These are phyloP conservation scores for Sphagnum magellanicum DNA, from an alignment of 228 moss, liverwort and hornwort species.

Conservation along the genomic window DNA sequence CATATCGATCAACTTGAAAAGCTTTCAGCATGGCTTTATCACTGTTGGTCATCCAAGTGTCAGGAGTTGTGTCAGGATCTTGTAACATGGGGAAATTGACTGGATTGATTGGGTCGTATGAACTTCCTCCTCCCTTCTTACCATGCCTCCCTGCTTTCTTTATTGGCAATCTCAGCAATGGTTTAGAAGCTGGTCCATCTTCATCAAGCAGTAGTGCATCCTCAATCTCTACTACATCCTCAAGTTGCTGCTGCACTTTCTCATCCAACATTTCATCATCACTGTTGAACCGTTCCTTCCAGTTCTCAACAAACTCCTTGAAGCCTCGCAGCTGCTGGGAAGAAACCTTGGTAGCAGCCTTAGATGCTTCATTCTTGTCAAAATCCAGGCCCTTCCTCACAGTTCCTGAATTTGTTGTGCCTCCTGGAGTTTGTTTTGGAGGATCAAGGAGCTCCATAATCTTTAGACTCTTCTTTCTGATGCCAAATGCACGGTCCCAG, in stretches of 20 bases:
- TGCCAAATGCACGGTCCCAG: constrained; percentile 54
- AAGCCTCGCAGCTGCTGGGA: constrained; percentile 34
- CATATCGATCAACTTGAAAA: constrained; percentile 35
- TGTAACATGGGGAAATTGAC: constrained; percentile 78
- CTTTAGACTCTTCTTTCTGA: constrained; percentile 31
- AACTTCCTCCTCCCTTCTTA: constrained; percentile 22
- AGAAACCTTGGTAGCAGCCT: constrained; percentile 33
- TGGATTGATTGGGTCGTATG: constrained; percentile 74
- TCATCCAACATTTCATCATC: constrained; percentile 86
- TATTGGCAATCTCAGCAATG: constrained; percentile 10
- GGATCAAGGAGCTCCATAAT: constrained; percentile 3
- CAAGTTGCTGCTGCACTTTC: constrained; percentile 58
- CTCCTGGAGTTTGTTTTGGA: not conserved
- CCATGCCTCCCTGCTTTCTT: constrained; percentile 21
- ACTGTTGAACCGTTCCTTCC: constrained; percentile 61
- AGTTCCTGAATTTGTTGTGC: not conserved
- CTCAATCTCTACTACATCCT: constrained; percentile 73
- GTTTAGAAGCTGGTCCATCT: constrained; percentile 33
- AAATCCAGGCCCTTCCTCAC: too few species aligned
- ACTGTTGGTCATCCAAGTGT: constrained; percentile 73
- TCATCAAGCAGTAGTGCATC: constrained; percentile 77
- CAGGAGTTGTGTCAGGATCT: constrained; percentile 82
- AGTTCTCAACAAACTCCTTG: constrained; percentile 62
- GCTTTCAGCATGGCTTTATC: constrained; percentile 67
- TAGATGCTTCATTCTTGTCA: not conserved